Percentiles rank a stretch among this genome's conserved stretches.
Conservation (phyloP, 2,329 filamentous ascomycete genomes). For the Sporothrix inflata region DNA sequence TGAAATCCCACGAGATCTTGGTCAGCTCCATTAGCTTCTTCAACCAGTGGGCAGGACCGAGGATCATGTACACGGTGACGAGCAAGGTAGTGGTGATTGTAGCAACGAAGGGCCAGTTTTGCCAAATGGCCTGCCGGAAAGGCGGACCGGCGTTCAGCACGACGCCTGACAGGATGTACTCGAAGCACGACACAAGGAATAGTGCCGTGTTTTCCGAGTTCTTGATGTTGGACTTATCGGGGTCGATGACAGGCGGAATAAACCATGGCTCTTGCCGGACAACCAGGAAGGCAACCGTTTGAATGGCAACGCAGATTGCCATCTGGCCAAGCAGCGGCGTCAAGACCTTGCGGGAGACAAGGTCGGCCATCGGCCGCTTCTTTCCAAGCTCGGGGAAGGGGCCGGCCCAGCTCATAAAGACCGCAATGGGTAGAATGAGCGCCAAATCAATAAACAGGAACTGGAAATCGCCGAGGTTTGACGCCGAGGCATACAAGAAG, state of each 20-base stretch:
- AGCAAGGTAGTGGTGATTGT: constrained; percentile 71
- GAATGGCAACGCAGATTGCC: constrained; percentile 74
- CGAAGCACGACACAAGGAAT: constrained; percentile 89
- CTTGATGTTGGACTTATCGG: constrained; percentile 78
- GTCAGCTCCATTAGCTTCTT: constrained; percentile 83
- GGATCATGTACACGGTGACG: constrained; percentile 78
- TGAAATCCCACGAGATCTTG: constrained; percentile 71
- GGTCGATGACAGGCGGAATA: constrained; percentile 75
- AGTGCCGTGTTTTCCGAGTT: constrained; percentile 94
- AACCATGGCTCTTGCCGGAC: constrained; percentile 86
- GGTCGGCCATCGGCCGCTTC: constrained; percentile 87
- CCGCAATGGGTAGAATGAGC: constrained; percentile 91
- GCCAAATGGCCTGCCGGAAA: constrained; percentile 77
- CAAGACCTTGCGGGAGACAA: constrained; percentile 91
- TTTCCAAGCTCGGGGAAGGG: constrained; percentile 75
- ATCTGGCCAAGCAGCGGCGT: constrained; percentile 90
- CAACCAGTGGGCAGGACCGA: constrained; percentile 71
- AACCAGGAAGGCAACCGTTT: constrained; percentile 71
- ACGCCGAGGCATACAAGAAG: constrained; percentile 91
- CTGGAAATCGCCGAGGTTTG: constrained; percentile 94
- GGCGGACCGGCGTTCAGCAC: constrained; percentile 90
- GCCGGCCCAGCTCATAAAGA: constrained; percentile 98
- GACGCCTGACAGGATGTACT: constrained; percentile 89
- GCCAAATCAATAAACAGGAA: constrained; percentile 94
- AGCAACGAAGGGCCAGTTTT: constrained; percentile 83